phyloP scores from a whole-genome alignment of 139 green algal species.

The Coelastrella sp. region DNA sequence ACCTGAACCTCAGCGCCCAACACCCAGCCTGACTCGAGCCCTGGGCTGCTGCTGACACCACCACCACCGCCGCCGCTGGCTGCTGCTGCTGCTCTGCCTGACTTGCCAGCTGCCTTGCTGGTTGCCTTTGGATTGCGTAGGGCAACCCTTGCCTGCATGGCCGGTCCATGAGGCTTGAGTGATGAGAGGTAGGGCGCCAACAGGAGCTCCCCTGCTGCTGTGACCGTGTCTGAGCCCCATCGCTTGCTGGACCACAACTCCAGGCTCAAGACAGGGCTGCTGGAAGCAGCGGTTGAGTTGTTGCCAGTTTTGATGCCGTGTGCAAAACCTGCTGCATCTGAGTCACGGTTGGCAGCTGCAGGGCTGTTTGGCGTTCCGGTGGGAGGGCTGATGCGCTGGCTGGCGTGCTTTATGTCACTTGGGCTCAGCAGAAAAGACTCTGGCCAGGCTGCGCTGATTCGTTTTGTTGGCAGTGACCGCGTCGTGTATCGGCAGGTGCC shows the following conservation, averaged over 20 bases:
- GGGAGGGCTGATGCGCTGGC: neutral
- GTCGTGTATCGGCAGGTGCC: constrained; percentile 16
- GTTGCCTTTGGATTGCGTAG: constrained; percentile 2
- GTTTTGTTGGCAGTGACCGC: neutral
- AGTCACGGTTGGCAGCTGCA: neutral
- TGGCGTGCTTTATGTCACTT: constrained; percentile 9
- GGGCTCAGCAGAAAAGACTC: constrained; percentile 31
- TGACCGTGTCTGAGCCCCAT: constrained; percentile 32
- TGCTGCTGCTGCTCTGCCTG: constrained; percentile 2
- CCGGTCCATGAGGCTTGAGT: neutral
- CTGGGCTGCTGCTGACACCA: constrained; percentile 13
- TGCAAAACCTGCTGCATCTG: neutral
- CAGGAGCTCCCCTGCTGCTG: constrained; percentile 34
- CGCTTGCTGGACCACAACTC: constrained; percentile 31
- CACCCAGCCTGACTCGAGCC: constrained; percentile 24
- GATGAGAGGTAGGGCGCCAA: neutral
- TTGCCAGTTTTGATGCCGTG: neutral
- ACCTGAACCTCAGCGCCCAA: neutral
- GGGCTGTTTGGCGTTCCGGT: neutral
- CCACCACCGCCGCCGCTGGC: neutral
- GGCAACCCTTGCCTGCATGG: neutral
- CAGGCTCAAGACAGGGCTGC: constrained; percentile 27
- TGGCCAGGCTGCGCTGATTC: neutral
- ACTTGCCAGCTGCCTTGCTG: constrained; percentile 6
- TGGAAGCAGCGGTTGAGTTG: neutral